Base-by-base conservation (phyloP, 2,329 filamentous ascomycete species). In the Hymenoscyphus scutula region DNA sequence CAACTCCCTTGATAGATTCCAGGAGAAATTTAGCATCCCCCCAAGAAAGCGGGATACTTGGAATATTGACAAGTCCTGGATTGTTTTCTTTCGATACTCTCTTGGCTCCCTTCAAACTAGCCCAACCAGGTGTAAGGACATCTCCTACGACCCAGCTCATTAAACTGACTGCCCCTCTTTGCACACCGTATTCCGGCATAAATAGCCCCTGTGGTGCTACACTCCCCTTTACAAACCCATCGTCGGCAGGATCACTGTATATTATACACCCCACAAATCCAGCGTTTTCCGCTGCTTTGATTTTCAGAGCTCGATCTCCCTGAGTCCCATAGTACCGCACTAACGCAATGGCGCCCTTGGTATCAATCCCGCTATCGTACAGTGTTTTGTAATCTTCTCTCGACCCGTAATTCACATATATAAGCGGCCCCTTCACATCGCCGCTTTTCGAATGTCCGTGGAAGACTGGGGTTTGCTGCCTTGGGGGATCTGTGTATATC, bases 391-490 rank as follows among this genome's bases (percentile, higher is more conserved):
- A 98, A 74, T 99, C 95, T 53, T 91, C 87, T 58, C 87, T 84
- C 53, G 91, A 89, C 13, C 95, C 96, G 71, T 93, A 96, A 76
- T 98, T 97, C 59, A 89, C 94, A 74, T 97, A 99, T 1, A 99
- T 84, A 53, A 98, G 76, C 23, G 90, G 93, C 0, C 95, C 95
- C 29, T 84, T 90, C 41, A 94, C 92, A 71, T 95, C 90, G 53
- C 93, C 95, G 0, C 89, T 84, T 73, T 90, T 92, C 19, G 93
- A 97, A 74, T 95, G 87, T 1, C 91, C 95, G 74, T 98, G 94
- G 73, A 97, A 99, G 7, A 86, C 87, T 56, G 84, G 82, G 0
- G 91, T 93, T 76, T 94, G 88, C 68, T 86, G 83, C 30, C 85
- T 83, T 1, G 81, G 79, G 2, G 82, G 81, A 65, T 87, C 82